Evolutionary conservation across 805 yeast species (phyloP), one percentile per base, ranked within the genome.

Genomic region (Monosporozyma servazzii): DNA sequence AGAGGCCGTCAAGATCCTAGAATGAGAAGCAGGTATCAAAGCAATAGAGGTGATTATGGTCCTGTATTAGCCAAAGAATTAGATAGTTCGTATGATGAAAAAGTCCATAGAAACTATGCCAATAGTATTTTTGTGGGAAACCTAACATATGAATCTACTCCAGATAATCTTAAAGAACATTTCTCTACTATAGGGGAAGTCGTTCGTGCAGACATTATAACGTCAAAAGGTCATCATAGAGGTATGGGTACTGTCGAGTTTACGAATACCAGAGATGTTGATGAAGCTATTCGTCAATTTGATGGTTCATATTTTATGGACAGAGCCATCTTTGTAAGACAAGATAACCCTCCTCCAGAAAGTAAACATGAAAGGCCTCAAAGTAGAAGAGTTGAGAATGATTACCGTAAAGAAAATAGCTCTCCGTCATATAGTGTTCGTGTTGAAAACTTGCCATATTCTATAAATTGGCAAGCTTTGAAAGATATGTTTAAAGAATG

Each of bases 171-270:
- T 49, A 79, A 78, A 61, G 81, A 74, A 17, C 73, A 77, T 55
- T 86, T 86, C 66, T 69, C 73, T n/a, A 69, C 68, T 27, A 76
- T 77, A 40, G 89, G 89, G n/a, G 77, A 75, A 30, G 84, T 89
- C 50, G 75, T 82, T 20, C 78, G 87, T 56, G 95, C 96, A 3
- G 96, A 89, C 66, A 83, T 90, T 49, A 84, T 88, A 45, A 81
- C 83, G 2, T 76, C 79, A 54, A 79, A 83, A 58, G 95, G 95
- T 51, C 84, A 84, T 61, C 84, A 88, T 63, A 76, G 91, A 70
- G 95, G 95, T 55, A 85, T 84, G 91, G 91, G 90, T 41, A 87
- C 96, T 23, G 96, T 89, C 42, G 96, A 89, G 67, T 90, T 84
- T 61, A 72, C 80, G 11, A 72, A 73, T 52, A 74, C 75, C 53